Percentiles rank a stretch among this genome's conserved stretches.
These are phyloP conservation scores for Linum tenue DNA, from an alignment of 345 rosid species.

Conservation along the genomic window DNA sequence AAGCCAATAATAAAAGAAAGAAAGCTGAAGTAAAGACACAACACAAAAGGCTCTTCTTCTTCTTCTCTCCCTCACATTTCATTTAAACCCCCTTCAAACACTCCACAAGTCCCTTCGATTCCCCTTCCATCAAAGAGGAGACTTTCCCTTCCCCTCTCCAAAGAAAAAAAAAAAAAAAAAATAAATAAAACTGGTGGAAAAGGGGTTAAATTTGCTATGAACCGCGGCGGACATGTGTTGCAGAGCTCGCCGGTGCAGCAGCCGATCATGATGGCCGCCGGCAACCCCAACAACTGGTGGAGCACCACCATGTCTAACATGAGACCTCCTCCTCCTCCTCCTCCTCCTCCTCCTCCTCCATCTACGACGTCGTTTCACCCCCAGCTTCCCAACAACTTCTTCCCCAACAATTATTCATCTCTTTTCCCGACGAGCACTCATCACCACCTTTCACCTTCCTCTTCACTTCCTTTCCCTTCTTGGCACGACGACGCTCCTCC, in stretches of 20 bases:
- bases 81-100: no score
- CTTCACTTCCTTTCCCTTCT: not conserved
- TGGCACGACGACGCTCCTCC: not conserved
- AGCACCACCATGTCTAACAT: not conserved
- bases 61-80: no score
- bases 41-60: no score
- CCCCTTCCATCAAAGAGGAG: not conserved
- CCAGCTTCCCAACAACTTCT: not conserved
- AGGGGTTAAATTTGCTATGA: not conserved
- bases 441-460: not conserved
- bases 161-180: not conserved
- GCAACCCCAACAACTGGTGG: not conserved
- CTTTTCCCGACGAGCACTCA: not conserved
- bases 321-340: not conserved
- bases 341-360: not conserved
- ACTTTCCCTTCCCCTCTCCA: no score
- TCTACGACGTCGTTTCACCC: not conserved
- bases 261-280: not conserved
- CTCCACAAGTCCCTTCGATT: no score
- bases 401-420: not conserved
- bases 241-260: constrained; percentile 5
- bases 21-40: no score
- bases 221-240: not conserved
- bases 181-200: not conserved
- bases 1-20: no score